Percentiles rank a stretch among this genome's conserved stretches.
Conservation (phyloP, 2,329 filamentous ascomycete species). For the Trichoderma sp. region DNA sequence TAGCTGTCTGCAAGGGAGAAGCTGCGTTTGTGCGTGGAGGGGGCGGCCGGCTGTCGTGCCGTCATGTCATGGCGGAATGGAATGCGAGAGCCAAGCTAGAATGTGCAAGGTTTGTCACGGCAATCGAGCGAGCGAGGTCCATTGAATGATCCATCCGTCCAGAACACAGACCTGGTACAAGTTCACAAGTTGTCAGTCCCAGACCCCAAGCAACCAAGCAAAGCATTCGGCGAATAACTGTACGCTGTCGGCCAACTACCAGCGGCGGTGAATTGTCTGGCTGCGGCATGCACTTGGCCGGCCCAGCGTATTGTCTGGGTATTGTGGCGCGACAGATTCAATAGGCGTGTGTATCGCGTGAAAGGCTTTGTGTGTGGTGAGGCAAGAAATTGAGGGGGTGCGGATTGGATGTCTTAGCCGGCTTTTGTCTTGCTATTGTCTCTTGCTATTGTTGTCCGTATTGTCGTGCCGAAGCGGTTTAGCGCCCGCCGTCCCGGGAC, state of each 20-base stretch:
- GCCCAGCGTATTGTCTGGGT: slow-evolving; percentile 15
- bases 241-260: not conserved
- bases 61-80: not conserved
- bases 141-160: not conserved
- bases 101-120: not conserved
- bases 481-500: slow-evolving; percentile 28
- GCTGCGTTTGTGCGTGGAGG: not conserved
- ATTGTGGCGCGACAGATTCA: slow-evolving; percentile 1
- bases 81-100: not conserved
- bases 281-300: not conserved
- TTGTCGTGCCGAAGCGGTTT: slow-evolving; percentile 29
- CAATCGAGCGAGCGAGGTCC: not conserved
- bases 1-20: not conserved
- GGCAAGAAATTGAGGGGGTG: not conserved
- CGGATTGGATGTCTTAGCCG: not conserved
- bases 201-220: not conserved
- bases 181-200: not conserved
- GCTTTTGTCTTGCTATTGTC: slow-evolving; percentile 32
- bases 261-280: not conserved
- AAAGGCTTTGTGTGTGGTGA: not conserved
- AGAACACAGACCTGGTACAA: not conserved
- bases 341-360: not conserved
- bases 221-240: not conserved
- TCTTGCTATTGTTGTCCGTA: slow-evolving; percentile 35
- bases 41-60: not conserved